These are phyloP conservation scores for Phlyctochytrium arcticum DNA, from an alignment of 192 early-diverging fungal genomes.

Conservation along the genomic window DNA sequence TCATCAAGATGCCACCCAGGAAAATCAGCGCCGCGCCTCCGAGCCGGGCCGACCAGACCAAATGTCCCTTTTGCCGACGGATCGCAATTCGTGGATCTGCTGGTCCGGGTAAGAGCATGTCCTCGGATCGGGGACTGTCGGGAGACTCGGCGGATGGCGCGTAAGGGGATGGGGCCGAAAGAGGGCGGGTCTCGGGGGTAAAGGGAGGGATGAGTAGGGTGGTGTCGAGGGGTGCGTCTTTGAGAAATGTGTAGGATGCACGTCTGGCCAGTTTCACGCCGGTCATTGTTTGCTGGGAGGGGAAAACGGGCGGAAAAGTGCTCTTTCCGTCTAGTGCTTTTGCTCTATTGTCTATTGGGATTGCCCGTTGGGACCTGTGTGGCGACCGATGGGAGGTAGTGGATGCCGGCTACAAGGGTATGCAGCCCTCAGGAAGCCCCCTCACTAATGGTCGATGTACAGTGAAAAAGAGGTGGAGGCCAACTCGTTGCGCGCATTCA, in stretches of 20 bases:
- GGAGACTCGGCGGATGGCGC: not conserved
- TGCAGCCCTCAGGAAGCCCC: no score
- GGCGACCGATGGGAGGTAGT: no score
- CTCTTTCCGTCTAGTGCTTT: no score
- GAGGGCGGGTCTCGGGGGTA: not conserved
- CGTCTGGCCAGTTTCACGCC: not conserved
- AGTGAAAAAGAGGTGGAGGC: no score
- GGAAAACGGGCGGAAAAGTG: no score
- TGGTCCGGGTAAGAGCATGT: slow-evolving; percentile 7
- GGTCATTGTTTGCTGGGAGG: no score
- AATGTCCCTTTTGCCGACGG: not conserved
- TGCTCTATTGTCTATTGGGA: no score
- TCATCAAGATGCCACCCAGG: not conserved
- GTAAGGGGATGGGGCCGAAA: not conserved
- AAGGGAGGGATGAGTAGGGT: no score
- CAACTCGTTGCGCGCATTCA: no score
- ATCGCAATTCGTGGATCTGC: not conserved
- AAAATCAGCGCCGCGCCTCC: not conserved
- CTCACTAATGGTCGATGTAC: no score
- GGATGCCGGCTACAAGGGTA: no score
- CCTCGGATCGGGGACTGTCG: not conserved
- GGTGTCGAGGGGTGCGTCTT: not conserved
- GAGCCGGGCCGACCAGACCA: not conserved
- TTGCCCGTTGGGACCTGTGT: no score
- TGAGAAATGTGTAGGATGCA: not conserved